Conservation (phyloP, 345 rosid species). For the Crucihimalaya himalaica region DNA sequence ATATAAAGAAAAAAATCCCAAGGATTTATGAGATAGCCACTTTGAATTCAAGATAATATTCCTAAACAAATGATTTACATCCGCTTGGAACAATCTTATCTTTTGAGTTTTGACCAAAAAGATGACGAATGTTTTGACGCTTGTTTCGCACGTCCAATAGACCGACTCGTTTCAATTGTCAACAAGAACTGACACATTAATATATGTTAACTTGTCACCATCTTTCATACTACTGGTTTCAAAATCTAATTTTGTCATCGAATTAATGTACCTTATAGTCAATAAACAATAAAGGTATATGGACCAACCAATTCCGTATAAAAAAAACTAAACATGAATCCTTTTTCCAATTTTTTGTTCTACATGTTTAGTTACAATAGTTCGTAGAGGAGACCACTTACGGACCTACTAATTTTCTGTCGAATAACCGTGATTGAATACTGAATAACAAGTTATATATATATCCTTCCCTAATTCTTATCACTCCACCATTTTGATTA, state of each 20-base stretch:
- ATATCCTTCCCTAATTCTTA: no score
- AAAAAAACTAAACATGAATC: conserved; percentile 1
- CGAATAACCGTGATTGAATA: no score
- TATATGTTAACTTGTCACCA: conserved; percentile 1
- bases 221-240: neutral
- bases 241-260: neutral
- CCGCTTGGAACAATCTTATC: conserved; percentile 6
- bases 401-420: no score
- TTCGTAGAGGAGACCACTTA: no score
- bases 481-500: no score
- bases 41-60: neutral
- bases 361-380: no score
- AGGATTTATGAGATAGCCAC: neutral
- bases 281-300: neutral
- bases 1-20: neutral
- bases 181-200: neutral
- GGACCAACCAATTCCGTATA: neutral
- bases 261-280: neutral
- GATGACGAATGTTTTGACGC: conserved; percentile 4
- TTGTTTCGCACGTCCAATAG: conserved; percentile 22
- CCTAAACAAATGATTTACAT: neutral
- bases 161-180: neutral
- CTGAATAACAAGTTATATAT: no score
- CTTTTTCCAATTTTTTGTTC: no score
- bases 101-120: neutral